A percentile compares a stretch with the other conserved stretches of the same genome.
Evolutionary conservation across 2,329 filamentous ascomycete genomes (phyloP).

Genomic region (Colletotrichum cuscutae): DNA sequence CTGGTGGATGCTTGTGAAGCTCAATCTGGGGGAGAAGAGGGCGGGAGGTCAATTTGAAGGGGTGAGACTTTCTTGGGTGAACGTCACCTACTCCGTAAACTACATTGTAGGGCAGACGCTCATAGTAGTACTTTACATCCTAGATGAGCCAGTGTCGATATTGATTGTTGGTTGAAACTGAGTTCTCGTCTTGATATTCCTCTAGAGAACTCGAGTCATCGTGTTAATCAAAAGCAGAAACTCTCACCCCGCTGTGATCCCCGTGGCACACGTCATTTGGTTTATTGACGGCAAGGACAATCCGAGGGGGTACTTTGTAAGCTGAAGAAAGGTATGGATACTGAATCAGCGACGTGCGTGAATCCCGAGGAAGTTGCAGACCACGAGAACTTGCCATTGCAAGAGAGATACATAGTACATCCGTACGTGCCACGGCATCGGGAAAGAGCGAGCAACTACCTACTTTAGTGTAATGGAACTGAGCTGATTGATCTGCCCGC

Average conservation of each 20-base stretch:
- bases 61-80: not conserved
- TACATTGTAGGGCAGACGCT: not conserved
- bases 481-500: not conserved
- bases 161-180: not conserved
- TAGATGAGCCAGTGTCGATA: not conserved
- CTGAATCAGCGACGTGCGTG: constrained; percentile 12
- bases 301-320: not conserved
- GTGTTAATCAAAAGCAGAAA: not conserved
- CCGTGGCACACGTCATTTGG: not conserved
- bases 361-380: not conserved
- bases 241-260: not conserved
- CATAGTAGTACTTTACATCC: not conserved
- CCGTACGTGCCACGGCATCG: not conserved
- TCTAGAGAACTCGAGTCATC: not conserved
- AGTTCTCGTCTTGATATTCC: not conserved
- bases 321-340: too few relatives aligned
- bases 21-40: not conserved
- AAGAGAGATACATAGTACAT: not conserved
- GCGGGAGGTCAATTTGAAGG: not conserved
- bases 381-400: not conserved
- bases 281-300: not conserved
- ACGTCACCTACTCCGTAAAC: not conserved
- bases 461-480: not conserved
- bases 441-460: not conserved
- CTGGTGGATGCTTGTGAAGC: not conserved